These are phyloP conservation scores for Mucor indicus DNA, from an alignment of 371 early-diverging fungal species.

Conservation along the genomic window DNA sequence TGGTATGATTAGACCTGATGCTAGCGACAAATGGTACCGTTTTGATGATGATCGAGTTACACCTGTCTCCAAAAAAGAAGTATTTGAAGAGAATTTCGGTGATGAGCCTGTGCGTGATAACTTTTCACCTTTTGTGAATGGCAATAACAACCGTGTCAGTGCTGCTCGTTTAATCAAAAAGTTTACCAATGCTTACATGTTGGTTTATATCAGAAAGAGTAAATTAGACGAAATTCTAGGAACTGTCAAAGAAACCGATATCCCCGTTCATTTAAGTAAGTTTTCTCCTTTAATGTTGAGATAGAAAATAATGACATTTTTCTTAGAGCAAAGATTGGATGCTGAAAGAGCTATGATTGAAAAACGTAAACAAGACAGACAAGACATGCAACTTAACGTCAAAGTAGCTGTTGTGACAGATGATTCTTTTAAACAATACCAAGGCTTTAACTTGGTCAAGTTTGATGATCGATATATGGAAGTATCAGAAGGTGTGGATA, in stretches of 20 bases:
- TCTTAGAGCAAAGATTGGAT: constrained; percentile 55
- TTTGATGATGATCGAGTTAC: constrained; percentile 98
- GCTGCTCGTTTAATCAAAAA: constrained; percentile 53
- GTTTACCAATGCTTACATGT: constrained; percentile 96
- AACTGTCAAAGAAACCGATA: constrained; percentile 62
- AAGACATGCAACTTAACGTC: constrained; percentile 69
- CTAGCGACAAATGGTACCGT: constrained; percentile 84
- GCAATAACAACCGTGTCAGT: constrained; percentile 17
- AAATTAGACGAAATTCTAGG: constrained; percentile 71
- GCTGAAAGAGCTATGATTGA: constrained; percentile 59
- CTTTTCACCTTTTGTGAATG: constrained; percentile 16
- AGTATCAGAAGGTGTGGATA: constrained; percentile 23
- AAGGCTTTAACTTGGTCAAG: constrained; percentile 81
- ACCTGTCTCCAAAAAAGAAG: constrained; percentile 83
- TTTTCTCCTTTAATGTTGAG: background rate
- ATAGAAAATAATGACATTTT: background rate
- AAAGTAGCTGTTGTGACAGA: constrained; percentile 69
- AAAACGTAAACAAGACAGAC: constrained; percentile 57
- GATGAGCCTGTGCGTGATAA: constrained; percentile 55
- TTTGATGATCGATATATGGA: constrained; percentile 55
- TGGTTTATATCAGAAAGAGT: constrained; percentile 89
- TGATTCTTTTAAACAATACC: constrained; percentile 60
- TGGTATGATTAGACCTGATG: constrained; percentile 83
- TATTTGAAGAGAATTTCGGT: constrained; percentile 96
- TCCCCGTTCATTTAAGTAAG: constrained; percentile 79